These are phyloP conservation scores for Microbotryum intermedium DNA, from an alignment of 1,284 basidiomycete species.

Conservation along the genomic window DNA sequence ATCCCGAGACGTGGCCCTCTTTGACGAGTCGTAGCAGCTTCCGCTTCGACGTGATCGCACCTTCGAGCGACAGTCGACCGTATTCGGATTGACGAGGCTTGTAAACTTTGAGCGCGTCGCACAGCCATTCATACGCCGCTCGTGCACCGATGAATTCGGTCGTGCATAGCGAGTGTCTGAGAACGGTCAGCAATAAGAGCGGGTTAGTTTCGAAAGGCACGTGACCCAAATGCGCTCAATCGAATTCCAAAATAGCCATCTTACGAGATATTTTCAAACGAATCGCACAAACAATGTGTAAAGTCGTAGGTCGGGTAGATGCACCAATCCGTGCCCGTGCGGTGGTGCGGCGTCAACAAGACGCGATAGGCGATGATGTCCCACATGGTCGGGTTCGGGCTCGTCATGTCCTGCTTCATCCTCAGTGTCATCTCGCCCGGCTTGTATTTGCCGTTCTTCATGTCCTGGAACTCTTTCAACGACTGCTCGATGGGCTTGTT, in stretches of 20 bases:
- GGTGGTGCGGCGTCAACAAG: slow-evolving; percentile 81
- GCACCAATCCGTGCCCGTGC: slow-evolving; percentile 81
- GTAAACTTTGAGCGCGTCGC: slow-evolving; percentile 91
- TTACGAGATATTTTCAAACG: slow-evolving; percentile 96
- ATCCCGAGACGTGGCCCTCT: slow-evolving; percentile 73
- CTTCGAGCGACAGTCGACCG: slow-evolving; percentile 85
- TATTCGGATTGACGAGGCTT: slow-evolving; percentile 98
- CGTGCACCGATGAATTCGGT: slow-evolving; percentile 94
- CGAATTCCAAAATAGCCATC: slow-evolving; percentile 41
- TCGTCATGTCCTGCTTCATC: slow-evolving; percentile 91
- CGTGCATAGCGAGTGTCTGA: slow-evolving; percentile 92
- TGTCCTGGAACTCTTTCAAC: slow-evolving; percentile 76
- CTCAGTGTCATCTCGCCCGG: slow-evolving; percentile 86
- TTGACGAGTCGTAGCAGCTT: slow-evolving; percentile 88
- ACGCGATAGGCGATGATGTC: slow-evolving; percentile 96
- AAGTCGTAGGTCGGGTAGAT: slow-evolving; percentile 96
- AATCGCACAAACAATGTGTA: slow-evolving; percentile 97
- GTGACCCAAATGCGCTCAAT: background rate
- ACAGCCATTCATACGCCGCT: slow-evolving; percentile 98
- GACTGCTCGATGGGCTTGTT: slow-evolving; percentile 76
- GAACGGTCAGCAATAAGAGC: background rate
- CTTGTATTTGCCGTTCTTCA: slow-evolving; percentile 83
- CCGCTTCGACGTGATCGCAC: slow-evolving; percentile 94
- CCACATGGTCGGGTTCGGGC: slow-evolving; percentile 98
- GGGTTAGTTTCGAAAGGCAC: background rate